Evolutionary conservation across 1,284 basidiomycete species (phyloP), one percentile per base, ranked within the genome.

Genomic region (Jaminaea rosea): DNA sequence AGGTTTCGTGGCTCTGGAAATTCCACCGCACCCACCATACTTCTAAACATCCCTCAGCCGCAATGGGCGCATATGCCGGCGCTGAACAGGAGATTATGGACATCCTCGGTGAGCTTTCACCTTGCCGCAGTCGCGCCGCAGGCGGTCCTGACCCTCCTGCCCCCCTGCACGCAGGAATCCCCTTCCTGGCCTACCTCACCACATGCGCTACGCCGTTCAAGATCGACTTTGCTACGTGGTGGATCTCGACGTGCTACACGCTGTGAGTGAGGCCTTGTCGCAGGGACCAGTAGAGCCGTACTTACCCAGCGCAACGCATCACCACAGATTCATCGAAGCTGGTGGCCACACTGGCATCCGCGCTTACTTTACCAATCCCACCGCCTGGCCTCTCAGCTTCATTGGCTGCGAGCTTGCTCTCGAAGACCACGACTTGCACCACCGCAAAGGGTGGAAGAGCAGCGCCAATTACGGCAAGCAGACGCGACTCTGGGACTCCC

Each of bases 401-500:
- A 31, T 54, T 24, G 55, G 53, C n/a, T 27, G 71, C 8, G 58
- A 72, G 9, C 41, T 75, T 21, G 53, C 56, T 26, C 26, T 69
- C 0, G 73, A 75, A 46, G 72, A 75, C 42, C 69, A 73, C 47
- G 71, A 73, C 42, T 50, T 73, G n/a, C 73, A 75, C 46, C 73
- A 74, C 47, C 50, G 70, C 15, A 54, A 59, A 13, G 72, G 73
- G 0, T 70, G 56, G 69, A 65, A 50, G 31, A 56, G 53, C 53
- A 53, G 48, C 4, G 55, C 56, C 19, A 67, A 68, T 50, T 72
- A 67, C 48, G 72, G 69, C 8, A 72, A 74, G 32, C 69, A 75
- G 51, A 65, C 66, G 0, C 45, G 63, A 2, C 19, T 73, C 9
- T 73, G 68, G 67, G 71, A 73, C 46, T 45, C 44, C 8, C 27